phyloP scores from a whole-genome alignment of 164 flowering plant species.

The Brasenia schreberi region DNA sequence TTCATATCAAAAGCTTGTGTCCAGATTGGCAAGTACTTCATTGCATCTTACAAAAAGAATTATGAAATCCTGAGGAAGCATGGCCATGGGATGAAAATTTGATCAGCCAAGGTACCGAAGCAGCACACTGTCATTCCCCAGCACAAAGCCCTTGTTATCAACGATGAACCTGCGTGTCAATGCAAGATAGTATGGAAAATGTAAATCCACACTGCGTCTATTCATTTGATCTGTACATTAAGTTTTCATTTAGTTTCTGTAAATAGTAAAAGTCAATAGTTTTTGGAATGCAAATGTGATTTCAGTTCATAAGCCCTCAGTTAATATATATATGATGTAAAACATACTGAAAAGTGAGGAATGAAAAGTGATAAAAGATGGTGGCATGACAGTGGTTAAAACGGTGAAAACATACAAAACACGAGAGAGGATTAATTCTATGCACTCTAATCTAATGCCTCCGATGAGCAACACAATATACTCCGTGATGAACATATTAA shows the following conservation, averaged over 20 bases:
- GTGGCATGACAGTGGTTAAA: no score
- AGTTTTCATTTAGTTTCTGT: not conserved
- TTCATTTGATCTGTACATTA: not conserved
- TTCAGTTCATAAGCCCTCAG: not conserved
- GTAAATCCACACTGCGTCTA: constrained; percentile 1
- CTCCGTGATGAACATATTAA: no score
- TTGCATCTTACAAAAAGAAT: not conserved
- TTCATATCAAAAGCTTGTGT: no score
- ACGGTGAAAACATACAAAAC: no score
- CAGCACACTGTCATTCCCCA: constrained; percentile 94
- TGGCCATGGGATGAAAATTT: not conserved
- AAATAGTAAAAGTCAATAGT: not conserved
- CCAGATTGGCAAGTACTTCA: not conserved
- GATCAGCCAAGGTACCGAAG: constrained; percentile 82
- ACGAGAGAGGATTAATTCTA: no score
- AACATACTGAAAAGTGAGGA: no score
- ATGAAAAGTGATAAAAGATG: no score
- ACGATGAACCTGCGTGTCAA: constrained; percentile 57
- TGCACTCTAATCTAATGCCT: no score
- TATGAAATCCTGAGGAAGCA: not conserved
- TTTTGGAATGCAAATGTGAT: not conserved
- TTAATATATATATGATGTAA: no score
- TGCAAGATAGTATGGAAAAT: not conserved
- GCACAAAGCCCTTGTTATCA: constrained; percentile 74
- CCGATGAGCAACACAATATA: no score